phyloP scores from a whole-genome alignment of 2,329 filamentous ascomycete genomes.

The Graphilbum fragrans region DNA sequence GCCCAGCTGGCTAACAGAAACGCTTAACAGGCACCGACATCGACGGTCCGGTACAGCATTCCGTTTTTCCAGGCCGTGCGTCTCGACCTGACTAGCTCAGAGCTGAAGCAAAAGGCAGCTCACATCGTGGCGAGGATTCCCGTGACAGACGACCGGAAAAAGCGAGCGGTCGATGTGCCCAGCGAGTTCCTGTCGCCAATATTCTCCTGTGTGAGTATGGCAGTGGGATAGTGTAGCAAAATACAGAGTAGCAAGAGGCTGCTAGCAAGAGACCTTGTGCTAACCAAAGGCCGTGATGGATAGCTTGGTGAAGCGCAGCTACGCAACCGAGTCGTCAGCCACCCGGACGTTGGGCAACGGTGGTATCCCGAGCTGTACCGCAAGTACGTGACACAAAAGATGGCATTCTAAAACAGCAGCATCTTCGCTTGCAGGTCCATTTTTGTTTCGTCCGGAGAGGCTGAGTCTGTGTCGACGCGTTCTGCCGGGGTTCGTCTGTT shows the following conservation, averaged over 20 bases:
- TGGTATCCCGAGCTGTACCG: constrained; percentile 8
- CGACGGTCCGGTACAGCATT: constrained; percentile 22
- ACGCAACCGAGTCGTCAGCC: constrained; percentile 8
- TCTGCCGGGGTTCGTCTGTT: no score
- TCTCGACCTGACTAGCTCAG: constrained; percentile 19
- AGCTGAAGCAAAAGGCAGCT: constrained; percentile 5
- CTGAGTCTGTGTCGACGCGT: background rate
- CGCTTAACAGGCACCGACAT: constrained; percentile 1
- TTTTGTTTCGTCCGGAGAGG: no score
- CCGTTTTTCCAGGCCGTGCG: constrained; percentile 38
- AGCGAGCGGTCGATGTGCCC: constrained; percentile 8
- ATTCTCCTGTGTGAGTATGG: constrained; percentile 5
- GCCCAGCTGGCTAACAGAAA: no score
- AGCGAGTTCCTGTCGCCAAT: constrained; percentile 9
- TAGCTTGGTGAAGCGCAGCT: constrained; percentile 8
- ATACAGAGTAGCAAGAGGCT: no score
- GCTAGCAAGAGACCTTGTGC: no score
- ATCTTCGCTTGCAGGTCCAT: no score
- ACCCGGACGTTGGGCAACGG: constrained; percentile 7
- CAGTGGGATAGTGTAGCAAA: no score
- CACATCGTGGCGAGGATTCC: constrained; percentile 8
- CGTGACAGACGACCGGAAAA: constrained; percentile 5
- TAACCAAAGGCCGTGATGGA: no score
- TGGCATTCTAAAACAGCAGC: background rate
- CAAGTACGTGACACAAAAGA: constrained; percentile 5